Evolutionary conservation across 2,329 filamentous ascomycete species (phyloP), one percentile per base, ranked within the genome.

Genomic region (Apiospora pterosperma): DNA sequence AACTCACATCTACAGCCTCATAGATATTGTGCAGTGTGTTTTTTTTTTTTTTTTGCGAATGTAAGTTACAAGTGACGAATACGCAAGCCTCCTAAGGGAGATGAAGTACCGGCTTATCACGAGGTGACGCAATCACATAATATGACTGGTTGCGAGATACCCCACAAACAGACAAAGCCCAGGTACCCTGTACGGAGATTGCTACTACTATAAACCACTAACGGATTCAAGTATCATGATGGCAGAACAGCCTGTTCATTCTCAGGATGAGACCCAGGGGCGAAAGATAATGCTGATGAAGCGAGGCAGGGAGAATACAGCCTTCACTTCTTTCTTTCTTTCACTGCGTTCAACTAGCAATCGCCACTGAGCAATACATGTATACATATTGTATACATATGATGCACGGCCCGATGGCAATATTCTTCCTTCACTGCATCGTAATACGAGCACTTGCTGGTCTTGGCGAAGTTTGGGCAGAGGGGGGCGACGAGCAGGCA

Each of bases 401-500:
- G 28, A 55, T 34, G 28, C 48, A 55, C 48, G 48, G 48, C 28
- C 48, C 48, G 48, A 55, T 55, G 48, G 48, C 48, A 55, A 55
- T 34, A 55, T 55, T 55, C 14, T 34, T 55, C 48, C 59, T 28
- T 61, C 59, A 31, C 59, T 39, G 48, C 52, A 59, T 23, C 52
- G 52, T 58, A 63, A 63, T 38, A 63, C 62, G 62, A 63, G 36
- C 19, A 63, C 31, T 48, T 31, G 48, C 48, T 38, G 42, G 62
- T 63, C 41, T 48, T 63, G 52, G 55, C 52, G 28, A 55, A 34
- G 48, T 55, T 34, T 55, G 48, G 48, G 16, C 48, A 31, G 16
- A 55, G 48, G 48, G n/a, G 44, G 48, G 48, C 48, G 48, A 55
- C 48, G 48, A 55, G 16, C 48, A 34, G 25, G 48, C 48, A 55